phyloP scores from a whole-genome alignment of 495 filamentous ascomycete species.

The Evernia prunastri region DNA sequence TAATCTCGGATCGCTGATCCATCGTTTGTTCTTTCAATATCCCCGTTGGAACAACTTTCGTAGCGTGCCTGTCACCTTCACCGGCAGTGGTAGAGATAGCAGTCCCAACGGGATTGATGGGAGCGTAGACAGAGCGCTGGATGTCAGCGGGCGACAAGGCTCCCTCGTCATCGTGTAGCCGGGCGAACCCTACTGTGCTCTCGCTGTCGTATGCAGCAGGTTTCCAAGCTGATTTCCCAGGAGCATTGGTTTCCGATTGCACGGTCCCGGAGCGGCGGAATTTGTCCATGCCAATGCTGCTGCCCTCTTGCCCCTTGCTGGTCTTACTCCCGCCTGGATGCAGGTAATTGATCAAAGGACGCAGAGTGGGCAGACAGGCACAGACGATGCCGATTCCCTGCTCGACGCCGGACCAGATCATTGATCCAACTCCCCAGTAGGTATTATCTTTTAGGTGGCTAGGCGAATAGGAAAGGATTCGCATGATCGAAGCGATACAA shows the following conservation, averaged over 20 bases:
- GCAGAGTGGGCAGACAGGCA: not conserved
- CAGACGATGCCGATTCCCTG: not conserved
- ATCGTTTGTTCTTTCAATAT: slow-evolving; percentile 9
- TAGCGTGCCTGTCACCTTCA: not conserved
- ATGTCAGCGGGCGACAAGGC: slow-evolving; percentile 1
- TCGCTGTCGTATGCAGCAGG: slow-evolving; percentile 1
- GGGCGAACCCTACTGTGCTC: slow-evolving; percentile 2
- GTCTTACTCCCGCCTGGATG: slow-evolving; percentile 29
- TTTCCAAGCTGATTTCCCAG: slow-evolving; percentile 4
- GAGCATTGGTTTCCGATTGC: not conserved
- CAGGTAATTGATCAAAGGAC: not conserved
- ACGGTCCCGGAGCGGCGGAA: not conserved
- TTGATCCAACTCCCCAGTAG: not conserved
- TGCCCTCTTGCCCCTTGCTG: slow-evolving; percentile 36
- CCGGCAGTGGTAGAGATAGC: slow-evolving; percentile 4
- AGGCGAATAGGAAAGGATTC: not conserved
- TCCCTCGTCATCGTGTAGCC: slow-evolving; percentile 2
- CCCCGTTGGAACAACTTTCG: not conserved
- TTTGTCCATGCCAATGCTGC: slow-evolving; percentile 27
- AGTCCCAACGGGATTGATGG: not conserved
- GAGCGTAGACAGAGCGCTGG: not conserved
- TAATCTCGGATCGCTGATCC: slow-evolving; percentile 5
- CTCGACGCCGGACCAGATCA: not conserved
- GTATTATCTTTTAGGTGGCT: not conserved
- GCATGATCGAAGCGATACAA: not conserved